Evolutionary conservation across 2,329 filamentous ascomycete genomes (phyloP), one percentile per base, ranked within the genome.

Genomic region (Sporothrix variecibatus): DNA sequence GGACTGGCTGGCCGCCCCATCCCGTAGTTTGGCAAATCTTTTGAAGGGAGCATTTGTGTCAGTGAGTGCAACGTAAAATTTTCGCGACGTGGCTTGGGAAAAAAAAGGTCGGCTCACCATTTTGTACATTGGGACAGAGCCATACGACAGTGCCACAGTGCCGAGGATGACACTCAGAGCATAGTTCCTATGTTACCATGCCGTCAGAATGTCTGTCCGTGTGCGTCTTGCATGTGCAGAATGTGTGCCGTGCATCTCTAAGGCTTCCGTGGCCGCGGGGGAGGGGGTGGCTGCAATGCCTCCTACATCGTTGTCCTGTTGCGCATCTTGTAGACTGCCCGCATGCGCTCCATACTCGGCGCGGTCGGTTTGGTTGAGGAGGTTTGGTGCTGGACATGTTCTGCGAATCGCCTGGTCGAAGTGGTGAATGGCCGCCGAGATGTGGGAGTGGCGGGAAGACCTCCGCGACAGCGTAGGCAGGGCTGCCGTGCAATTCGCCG

Each of bases 1-100:
- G 94, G 77, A 98, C 89, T 43, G 95, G 95, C 81, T 97, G 94
- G 56, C 95, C 95, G 79, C 94, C 94, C 94, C 94, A 98, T 79
- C 95, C 93, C 15, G 92, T 95, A 20, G 93, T 93, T 84, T 93
- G 90, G 84, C 93, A 95, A 80, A 95, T 94, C 90, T 93, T 77
- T 67, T 23, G 11, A 31, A n/a, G 72, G 62, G 62, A 43, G 71
- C 51, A 64, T 56, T 71, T 43, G 70, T 69, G 67, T 58, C 56
- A 71, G 46, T 46, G 28, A 15, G 34, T n/a, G 40, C 15, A 34
- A 3, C 34, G 20, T 17, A 8, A 70, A 46, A 20, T 9, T 43
- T 11, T 34, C n/a, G 43, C 43, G 15, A 20, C 43, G 34, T 20
- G 12, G 31, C 12, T 28, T 6, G n/a, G 6, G 38, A 8, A 12